Conservation (phyloP, 129 eudicot genomes). For the Flaveria sonorensis region DNA sequence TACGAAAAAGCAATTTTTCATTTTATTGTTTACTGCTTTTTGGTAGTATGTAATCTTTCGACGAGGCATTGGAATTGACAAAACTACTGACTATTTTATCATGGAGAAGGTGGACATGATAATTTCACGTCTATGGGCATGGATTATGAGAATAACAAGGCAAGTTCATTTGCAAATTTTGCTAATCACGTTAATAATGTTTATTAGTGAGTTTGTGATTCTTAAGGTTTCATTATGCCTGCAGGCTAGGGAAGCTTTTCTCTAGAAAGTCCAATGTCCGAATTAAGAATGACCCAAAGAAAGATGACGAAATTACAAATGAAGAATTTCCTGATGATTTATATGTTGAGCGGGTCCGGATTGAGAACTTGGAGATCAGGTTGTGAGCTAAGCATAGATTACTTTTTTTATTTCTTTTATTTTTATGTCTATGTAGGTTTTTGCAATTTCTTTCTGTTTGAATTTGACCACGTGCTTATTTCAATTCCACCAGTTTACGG, state of each 20-base stretch:
- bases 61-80: slow-evolving; percentile 91
- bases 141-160: slow-evolving; percentile 78
- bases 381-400: slow-evolving; percentile 21
- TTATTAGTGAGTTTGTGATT: slow-evolving; percentile 18
- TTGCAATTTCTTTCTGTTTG: slow-evolving; percentile 5
- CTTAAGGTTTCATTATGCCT: slow-evolving; percentile 24
- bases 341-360: slow-evolving; percentile 79
- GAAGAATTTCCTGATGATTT: slow-evolving; percentile 60
- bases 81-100: slow-evolving; percentile 67
- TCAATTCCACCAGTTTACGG: slow-evolving; percentile 51
- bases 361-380: slow-evolving; percentile 86
- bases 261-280: slow-evolving; percentile 49
- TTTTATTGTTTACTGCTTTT: slow-evolving; percentile 22
- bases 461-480: slow-evolving; percentile 9
- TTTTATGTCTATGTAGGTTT: neutral
- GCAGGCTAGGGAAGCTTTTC: slow-evolving; percentile 61
- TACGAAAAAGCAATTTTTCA: neutral
- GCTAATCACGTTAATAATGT: slow-evolving; percentile 5
- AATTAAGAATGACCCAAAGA: slow-evolving; percentile 46
- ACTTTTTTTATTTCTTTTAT: neutral
- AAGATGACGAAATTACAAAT: slow-evolving; percentile 52
- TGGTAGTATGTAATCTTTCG: slow-evolving; percentile 82
- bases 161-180: slow-evolving; percentile 16
- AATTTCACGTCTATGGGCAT: slow-evolving; percentile 74
- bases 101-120: slow-evolving; percentile 88